phyloP scores from a whole-genome alignment of 78 protist species.

The Dictyostelium discoideum region dicty_2.7 NC_007090.3:2834501-2835000 shows the following conservation, averaged over 20 bases:
- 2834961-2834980: too few species aligned
- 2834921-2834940: background rate
- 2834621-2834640: slow-evolving; percentile 79
- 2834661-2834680: slow-evolving; percentile 46
- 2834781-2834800: slow-evolving; percentile 66
- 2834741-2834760: slow-evolving; percentile 9
- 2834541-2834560: slow-evolving; percentile 23
- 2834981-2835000: slow-evolving; percentile 78
- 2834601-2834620: slow-evolving; percentile 74
- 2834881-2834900: background rate
- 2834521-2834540: slow-evolving; percentile 48
- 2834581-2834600: slow-evolving; percentile 54
- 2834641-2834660: slow-evolving; percentile 22
- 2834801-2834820: slow-evolving; percentile 65
- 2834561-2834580: slow-evolving; percentile 57
- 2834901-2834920: background rate
- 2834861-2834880: background rate
- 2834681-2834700: slow-evolving; percentile 57
- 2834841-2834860: background rate
- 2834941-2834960: background rate
- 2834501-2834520: slow-evolving; percentile 74
- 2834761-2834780: slow-evolving; percentile 5
- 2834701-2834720: slow-evolving; percentile 62
- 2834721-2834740: slow-evolving; percentile 40
- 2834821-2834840: background rate